A percentile compares a stretch with the other conserved stretches of the same genome.
Conservation (phyloP, 371 early-diverging fungal genomes). For the Pancytospora philotis region DNA sequence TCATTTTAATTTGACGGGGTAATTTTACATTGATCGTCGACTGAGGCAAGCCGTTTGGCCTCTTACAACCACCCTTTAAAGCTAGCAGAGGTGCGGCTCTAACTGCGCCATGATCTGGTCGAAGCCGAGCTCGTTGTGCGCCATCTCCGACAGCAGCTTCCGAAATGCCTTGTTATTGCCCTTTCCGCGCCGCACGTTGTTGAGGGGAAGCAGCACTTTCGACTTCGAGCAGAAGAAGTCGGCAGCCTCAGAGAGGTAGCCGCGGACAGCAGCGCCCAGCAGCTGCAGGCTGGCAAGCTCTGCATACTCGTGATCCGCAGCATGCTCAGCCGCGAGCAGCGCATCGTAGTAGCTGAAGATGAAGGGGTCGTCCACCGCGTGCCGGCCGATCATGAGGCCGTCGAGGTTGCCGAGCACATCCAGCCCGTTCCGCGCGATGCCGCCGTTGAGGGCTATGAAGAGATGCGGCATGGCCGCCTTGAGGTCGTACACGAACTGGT, state of each 20-base stretch:
- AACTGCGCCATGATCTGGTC: not conserved
- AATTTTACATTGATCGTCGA: not conserved
- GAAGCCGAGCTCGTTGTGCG: not conserved
- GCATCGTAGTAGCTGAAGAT: constrained; percentile 39
- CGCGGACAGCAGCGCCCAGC: not conserved
- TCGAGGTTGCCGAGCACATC: constrained; percentile 39
- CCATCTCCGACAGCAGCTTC: constrained; percentile 3
- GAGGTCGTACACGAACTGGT: constrained; percentile 66
- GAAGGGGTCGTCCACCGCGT: constrained; percentile 51
- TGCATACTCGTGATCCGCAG: not conserved
- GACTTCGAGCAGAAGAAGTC: not conserved
- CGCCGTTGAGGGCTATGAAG: constrained; percentile 69
- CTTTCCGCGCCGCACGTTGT: constrained; percentile 13
- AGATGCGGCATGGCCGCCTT: constrained; percentile 63
- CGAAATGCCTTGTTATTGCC: constrained; percentile 11
- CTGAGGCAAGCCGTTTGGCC: not conserved
- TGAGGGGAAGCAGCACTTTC: constrained; percentile 19
- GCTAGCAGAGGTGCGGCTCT: not conserved
- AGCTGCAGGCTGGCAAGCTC: not conserved
- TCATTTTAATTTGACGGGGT: not conserved
- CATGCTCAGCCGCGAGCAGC: not conserved
- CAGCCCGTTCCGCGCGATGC: constrained; percentile 59
- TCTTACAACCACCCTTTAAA: not conserved
- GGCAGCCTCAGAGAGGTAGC: not conserved
- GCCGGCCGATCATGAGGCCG: constrained; percentile 60